phyloP scores from a whole-genome alignment of 805 yeast genomes.

The Starmerella kuoi region DNA sequence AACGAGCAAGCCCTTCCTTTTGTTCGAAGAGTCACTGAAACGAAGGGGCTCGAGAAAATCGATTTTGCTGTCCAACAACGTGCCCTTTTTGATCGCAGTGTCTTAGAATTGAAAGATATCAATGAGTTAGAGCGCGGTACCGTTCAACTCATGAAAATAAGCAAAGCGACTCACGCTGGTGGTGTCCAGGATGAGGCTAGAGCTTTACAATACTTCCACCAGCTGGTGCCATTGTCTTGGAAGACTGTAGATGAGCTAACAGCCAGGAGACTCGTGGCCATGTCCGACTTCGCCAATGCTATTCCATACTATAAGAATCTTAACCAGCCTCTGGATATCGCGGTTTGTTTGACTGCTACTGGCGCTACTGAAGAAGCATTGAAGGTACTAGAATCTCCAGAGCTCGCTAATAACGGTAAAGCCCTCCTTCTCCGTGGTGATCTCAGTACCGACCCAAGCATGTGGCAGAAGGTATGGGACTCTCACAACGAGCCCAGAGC shows the following conservation, averaged over 20 bases:
- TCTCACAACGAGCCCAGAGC: slow-evolving; percentile 74
- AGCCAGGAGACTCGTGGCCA: slow-evolving; percentile 74
- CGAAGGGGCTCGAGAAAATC: slow-evolving; percentile 31
- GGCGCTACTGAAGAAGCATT: slow-evolving; percentile 63
- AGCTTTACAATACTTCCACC: slow-evolving; percentile 51
- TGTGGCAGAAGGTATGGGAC: slow-evolving; percentile 84
- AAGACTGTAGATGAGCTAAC: slow-evolving; percentile 73
- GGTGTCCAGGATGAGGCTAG: slow-evolving; percentile 26
- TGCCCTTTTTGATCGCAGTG: slow-evolving; percentile 81
- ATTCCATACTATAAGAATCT: slow-evolving; percentile 76
- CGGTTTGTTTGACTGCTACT: slow-evolving; percentile 77
- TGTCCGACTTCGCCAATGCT: slow-evolving; percentile 79
- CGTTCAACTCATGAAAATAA: slow-evolving; percentile 80
- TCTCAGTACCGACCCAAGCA: slow-evolving; percentile 55
- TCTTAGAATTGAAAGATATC: slow-evolving; percentile 65
- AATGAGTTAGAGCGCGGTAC: slow-evolving; percentile 90
- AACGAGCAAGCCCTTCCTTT: slow-evolving; percentile 76
- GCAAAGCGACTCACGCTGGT: slow-evolving; percentile 35
- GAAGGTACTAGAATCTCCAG: slow-evolving; percentile 41
- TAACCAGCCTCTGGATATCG: slow-evolving; percentile 66
- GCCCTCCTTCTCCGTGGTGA: slow-evolving; percentile 80
- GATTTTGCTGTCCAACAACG: slow-evolving; percentile 73
- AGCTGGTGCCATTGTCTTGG: slow-evolving; percentile 63
- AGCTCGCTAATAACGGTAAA: slow-evolving; percentile 69
- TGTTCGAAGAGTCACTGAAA: slow-evolving; percentile 56